Conservation (phyloP, 768 basidiomycete genomes). For the Podaxis rugospora region DNA sequence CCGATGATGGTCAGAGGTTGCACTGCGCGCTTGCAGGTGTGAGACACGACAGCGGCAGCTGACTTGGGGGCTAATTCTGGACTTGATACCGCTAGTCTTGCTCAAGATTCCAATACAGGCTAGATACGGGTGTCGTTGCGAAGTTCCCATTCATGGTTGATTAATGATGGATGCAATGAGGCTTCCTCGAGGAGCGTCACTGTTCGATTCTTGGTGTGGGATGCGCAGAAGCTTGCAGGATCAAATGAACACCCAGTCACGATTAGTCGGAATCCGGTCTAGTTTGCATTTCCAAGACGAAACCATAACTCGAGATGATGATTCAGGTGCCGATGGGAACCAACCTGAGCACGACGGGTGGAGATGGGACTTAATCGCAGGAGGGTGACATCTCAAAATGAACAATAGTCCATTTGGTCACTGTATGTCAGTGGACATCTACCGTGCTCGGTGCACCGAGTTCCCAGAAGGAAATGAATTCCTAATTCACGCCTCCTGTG, state of each 20-base stretch:
- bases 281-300: no score
- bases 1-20: not conserved
- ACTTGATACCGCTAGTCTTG: not conserved
- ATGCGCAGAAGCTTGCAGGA: not conserved
- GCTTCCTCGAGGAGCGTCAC: not conserved
- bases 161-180: slow-evolving; percentile 6
- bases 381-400: no score
- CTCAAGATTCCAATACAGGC: not conserved
- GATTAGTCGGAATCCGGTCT: not conserved
- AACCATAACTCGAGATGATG: no score
- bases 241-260: not conserved
- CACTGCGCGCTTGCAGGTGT: not conserved
- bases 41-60: not conserved
- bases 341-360: no score
- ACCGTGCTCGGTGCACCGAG: not conserved
- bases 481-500: not conserved
- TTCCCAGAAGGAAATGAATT: not conserved
- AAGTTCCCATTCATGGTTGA: not conserved
- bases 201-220: not conserved
- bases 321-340: no score
- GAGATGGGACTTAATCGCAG: no score
- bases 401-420: not conserved
- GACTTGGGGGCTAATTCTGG: not conserved
- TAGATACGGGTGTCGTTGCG: not conserved
- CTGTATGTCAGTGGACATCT: not conserved